Conservation (phyloP, 306 rosid species). For the Inga laurina region DNA sequence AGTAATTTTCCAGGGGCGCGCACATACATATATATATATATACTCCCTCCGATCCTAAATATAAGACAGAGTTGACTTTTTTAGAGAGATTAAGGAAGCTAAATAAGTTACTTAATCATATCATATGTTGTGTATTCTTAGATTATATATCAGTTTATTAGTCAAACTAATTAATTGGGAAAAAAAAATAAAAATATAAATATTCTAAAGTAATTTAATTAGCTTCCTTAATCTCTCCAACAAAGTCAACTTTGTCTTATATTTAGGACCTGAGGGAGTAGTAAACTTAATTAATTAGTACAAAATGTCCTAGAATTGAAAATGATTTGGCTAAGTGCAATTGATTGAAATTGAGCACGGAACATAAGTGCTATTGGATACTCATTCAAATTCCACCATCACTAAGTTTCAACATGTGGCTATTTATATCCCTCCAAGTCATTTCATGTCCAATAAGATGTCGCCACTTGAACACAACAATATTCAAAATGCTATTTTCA, state of each 20-base stretch:
- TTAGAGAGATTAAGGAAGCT: too few species aligned
- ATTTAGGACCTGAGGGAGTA: too few species aligned
- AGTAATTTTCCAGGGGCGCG: background rate
- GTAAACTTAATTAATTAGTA: background rate
- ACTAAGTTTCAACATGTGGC: background rate
- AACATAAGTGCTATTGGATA: background rate
- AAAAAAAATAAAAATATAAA: too few species aligned
- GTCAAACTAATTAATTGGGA: too few species aligned
- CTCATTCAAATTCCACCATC: background rate
- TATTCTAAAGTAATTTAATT: too few species aligned
- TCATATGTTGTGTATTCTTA: too few species aligned
- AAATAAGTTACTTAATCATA: too few species aligned
- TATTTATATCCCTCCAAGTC: background rate
- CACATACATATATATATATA: background rate
- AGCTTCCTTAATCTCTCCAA: too few species aligned
- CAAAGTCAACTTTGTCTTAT: too few species aligned
- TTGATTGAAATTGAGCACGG: background rate
- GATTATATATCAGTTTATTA: too few species aligned
- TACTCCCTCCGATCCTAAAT: too few species aligned
- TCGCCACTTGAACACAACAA: background rate
- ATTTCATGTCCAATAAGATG: background rate
- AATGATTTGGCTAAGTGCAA: background rate
- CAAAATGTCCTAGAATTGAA: background rate
- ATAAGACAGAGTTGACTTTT: too few species aligned
- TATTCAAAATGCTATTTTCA: background rate